Base-by-base conservation (phyloP, 2,329 filamentous ascomycete genomes). In the Scytalidium sp. region DNA sequence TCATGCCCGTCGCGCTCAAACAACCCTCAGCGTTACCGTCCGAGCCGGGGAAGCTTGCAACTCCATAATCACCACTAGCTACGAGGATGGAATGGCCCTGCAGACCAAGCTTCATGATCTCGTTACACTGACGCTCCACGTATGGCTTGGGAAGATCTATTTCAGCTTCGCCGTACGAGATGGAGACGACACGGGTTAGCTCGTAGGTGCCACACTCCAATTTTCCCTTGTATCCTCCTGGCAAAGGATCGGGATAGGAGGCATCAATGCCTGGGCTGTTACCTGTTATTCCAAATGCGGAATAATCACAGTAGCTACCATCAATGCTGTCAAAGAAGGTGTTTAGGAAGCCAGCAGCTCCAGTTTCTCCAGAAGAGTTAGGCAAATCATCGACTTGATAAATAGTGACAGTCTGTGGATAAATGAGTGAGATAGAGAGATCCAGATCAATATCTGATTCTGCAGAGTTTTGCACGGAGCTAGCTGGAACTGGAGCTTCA, bases 61-160 rank as follows among this genome's bases (percentile, higher is more conserved):
- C 47, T 9, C 81, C 81, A 27, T 63, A 60, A 59, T 85, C 80
- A 4, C 81, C 81, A 3, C 75, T 79, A 13, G 75, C 73, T 64
- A 84, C 83, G 36, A 87, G 66, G 11, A 85, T 70, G 1, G 79
- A 77, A 2, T 84, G 76, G 21, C 84, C 84, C n/a, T 81, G 78
- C 3, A 79, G 77, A n/a, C 81, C 83, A 27, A 87, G 77, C 58
- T 84, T 75, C 21, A 76, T 80, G 56, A 85, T 81, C 66, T 80
- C 76, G 51, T 70, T 67, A 58, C 78, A 81, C 62, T 81, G 77
- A 2, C 78, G 69, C 46, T 69, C 56, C 52, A 75, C 71, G 60
- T 80, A 81, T 51, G 63, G 65, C 5, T 67, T 63, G 2, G 75
- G 71, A 3, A 75, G 65, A 42, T 74, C 71, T 17, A 64, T 69